Conservation (phyloP, 2,329 filamentous ascomycete genomes). For the Aspergillus quadrilineatus region DNA sequence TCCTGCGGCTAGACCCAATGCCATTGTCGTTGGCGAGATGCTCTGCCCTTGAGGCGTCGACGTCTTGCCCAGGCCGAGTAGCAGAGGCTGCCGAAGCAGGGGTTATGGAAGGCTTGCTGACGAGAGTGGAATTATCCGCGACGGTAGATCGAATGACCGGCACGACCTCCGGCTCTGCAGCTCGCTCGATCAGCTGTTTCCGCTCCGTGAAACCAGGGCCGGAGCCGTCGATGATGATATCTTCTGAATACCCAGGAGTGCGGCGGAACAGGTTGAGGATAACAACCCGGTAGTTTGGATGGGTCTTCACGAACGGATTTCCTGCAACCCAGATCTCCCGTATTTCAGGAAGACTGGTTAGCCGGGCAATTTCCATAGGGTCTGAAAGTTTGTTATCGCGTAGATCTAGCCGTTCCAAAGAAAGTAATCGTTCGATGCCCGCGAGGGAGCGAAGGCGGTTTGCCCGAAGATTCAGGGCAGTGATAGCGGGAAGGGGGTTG, state of each 20-base stretch:
- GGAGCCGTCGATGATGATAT: conserved; percentile 82
- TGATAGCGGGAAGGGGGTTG: conserved; percentile 85
- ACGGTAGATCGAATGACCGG: conserved; percentile 72
- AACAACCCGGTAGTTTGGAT: conserved; percentile 78
- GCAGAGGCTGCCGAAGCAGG: conserved; percentile 16
- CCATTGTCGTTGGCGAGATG: conserved; percentile 27
- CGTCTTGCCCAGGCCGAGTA: conserved; percentile 8
- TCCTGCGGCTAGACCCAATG: conserved; percentile 40
- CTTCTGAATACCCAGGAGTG: conserved; percentile 84
- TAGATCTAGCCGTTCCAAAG: conserved; percentile 84
- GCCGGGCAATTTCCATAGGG: conserved; percentile 80
- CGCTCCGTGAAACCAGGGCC: conserved; percentile 83
- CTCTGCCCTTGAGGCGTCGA: conserved; percentile 17
- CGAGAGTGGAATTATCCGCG: conserved; percentile 63
- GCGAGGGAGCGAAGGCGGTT: conserved; percentile 86
- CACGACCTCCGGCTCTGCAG: conserved; percentile 70
- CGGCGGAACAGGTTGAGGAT: conserved; percentile 96
- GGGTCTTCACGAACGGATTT: conserved; percentile 87
- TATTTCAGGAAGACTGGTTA: conserved; percentile 88
- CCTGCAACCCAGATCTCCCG: conserved; percentile 88
- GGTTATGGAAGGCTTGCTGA: conserved; percentile 61
- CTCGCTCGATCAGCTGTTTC: conserved; percentile 79
- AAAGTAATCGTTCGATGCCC: conserved; percentile 83
- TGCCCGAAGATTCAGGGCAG: conserved; percentile 82
- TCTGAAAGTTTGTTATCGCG: conserved; percentile 90